Base-by-base conservation (phyloP, 2,329 filamentous ascomycete species). In the Aspergillus spinulosporus region DNA sequence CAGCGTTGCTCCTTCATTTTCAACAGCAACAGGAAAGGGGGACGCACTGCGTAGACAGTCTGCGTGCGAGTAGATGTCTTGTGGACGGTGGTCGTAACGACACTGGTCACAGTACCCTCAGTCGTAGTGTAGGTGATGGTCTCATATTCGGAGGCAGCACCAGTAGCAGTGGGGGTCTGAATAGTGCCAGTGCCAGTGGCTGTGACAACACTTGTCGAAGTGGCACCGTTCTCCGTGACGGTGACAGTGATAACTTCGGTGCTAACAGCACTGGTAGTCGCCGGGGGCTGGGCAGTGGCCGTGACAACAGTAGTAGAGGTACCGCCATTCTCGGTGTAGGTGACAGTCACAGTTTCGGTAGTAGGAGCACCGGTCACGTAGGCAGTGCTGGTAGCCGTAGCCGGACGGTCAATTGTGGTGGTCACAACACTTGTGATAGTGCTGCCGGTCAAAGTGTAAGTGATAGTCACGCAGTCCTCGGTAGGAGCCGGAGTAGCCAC, bases 71-170 rank as follows among this genome's bases (percentile, higher is more conserved):
- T 73, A 34, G 62, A 60, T 45, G 72, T 74, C 54, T 52, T 58
- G 63, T 69, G 67, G 50, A 75, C 65, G 11, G 73, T 75, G 44
- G 67, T 74, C 29, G 73, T 76, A 14, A 76, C 64, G 32, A 75
- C 67, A 29, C 64, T 67, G 46, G 67, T 70, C 4, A 70, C 68
- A 21, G 65, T 64, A 40, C 73, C 73, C 44, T 69, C 61, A 36
- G 70, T 71, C 32, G 73, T 52, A n/a, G 74, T 76, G 68, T 76
- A 76, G 47, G 74, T 75, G 42, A 76, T 39, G 34, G 68, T 72
- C 32, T 31, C 34, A 32, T 62, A 60, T 15, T 52, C 56, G 50
- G 47, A 56, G 29, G n/a, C 45, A 15, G 32, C 29, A 14, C 45
- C 29, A 34, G 45, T 37, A 15, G 31, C 21, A 15, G 29, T 31